Percentiles rank a stretch among this genome's conserved stretches.
Conservation (phyloP, 2,329 filamentous ascomycete genomes). For the Penicillium capsulatum region DNA sequence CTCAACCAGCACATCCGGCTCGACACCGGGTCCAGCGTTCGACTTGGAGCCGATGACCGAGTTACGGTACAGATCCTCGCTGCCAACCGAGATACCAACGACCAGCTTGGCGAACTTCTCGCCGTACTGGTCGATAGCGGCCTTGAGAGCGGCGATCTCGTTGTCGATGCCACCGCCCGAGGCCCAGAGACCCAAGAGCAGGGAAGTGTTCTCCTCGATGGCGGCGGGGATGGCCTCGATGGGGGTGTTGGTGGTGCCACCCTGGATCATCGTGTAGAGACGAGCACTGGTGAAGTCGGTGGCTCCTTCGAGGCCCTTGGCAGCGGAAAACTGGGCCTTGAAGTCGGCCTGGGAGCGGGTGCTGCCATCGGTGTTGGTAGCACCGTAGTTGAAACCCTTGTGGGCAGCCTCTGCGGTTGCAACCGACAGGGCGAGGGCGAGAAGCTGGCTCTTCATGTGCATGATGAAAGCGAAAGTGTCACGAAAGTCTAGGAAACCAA, state of each 20-base stretch:
- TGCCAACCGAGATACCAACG: constrained; percentile 79
- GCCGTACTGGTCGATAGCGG: constrained; percentile 67
- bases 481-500: constrained; percentile 3
- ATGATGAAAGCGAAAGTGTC: constrained; percentile 25
- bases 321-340: constrained; percentile 46
- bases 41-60: constrained; percentile 65
- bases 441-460: constrained; percentile 28
- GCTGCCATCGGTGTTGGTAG: constrained; percentile 19
- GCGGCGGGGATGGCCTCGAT: constrained; percentile 77
- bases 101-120: constrained; percentile 55
- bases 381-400: constrained; percentile 50
- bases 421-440: constrained; percentile 35
- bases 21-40: constrained; percentile 58
- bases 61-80: constrained; percentile 79
- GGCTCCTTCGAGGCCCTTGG: constrained; percentile 41
- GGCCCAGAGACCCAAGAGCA: constrained; percentile 81
- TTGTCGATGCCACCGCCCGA: constrained; percentile 68
- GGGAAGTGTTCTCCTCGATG: constrained; percentile 70
- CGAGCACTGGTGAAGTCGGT: constrained; percentile 46
- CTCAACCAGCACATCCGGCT: constrained; percentile 58
- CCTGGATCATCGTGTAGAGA: constrained; percentile 60
- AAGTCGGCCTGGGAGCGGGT: constrained; percentile 29
- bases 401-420: constrained; percentile 35
- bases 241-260: constrained; percentile 58
- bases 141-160: constrained; percentile 68